phyloP scores from a whole-genome alignment of 1,139 yeast genomes.

The Kodamaea suecica region DNA sequence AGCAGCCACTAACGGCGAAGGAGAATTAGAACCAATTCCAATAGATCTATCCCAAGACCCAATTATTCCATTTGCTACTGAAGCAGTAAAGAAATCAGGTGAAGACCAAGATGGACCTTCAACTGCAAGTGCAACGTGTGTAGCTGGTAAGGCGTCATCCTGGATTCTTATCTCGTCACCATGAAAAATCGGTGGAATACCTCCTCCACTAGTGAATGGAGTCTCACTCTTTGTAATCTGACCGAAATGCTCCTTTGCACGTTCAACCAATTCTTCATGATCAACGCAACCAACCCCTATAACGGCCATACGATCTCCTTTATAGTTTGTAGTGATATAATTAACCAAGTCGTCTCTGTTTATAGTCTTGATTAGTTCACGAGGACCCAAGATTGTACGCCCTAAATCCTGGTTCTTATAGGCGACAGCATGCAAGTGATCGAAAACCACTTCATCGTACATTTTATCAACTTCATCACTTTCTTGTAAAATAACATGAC shows the following conservation, averaged over 20 bases:
- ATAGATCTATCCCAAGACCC: constrained; percentile 97
- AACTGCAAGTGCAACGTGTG: constrained; percentile 91
- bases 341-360: constrained; percentile 70
- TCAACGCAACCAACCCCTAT: constrained; percentile 94
- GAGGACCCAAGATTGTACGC: constrained; percentile 95
- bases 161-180: constrained; percentile 86
- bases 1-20: constrained; percentile 74
- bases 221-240: constrained; percentile 63
- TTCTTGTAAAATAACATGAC: constrained; percentile 94
- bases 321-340: constrained; percentile 82
- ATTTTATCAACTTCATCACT: constrained; percentile 97
- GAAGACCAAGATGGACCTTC: constrained; percentile 99
- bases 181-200: constrained; percentile 74
- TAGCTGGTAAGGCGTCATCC: constrained; percentile 80
- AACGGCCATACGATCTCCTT: constrained; percentile 95
- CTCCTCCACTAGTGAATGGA: constrained; percentile 72
- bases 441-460: constrained; percentile 98
- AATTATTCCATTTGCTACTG: constrained; percentile 93
- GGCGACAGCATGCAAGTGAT: constrained; percentile 90
- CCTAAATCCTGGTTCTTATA: constrained; percentile 91
- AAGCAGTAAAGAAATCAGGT: constrained; percentile 90
- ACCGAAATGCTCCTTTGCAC: constrained; percentile 76
- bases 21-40: constrained; percentile 70
- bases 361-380: constrained; percentile 80
- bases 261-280: constrained; percentile 75